Percentiles rank a stretch among this genome's conserved stretches.
phyloP scores from a whole-genome alignment of 2,329 filamentous ascomycete genomes.

The Ceratocystis alfenasii region DNA sequence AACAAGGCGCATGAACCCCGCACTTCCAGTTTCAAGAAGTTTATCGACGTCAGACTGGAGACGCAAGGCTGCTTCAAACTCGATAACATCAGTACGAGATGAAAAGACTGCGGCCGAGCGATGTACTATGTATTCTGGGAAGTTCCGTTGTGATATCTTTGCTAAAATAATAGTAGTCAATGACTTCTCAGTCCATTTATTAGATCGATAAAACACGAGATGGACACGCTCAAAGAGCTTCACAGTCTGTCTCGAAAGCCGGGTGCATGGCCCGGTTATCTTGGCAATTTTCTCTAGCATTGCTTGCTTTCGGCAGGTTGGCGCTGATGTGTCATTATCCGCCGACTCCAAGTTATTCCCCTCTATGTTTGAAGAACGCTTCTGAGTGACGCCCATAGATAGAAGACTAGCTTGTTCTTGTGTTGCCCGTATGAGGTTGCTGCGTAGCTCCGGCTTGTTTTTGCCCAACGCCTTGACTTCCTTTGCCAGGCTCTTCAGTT shows the following conservation, averaged over 20 bases:
- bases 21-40: constrained; percentile 67
- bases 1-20: constrained; percentile 55
- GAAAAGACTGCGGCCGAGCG: constrained; percentile 81
- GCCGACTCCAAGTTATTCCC: constrained; percentile 27
- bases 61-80: constrained; percentile 78
- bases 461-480: constrained; percentile 78
- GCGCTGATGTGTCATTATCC: not conserved
- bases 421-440: constrained; percentile 61
- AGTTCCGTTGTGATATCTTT: constrained; percentile 76
- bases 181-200: constrained; percentile 95
- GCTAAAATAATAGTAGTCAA: constrained; percentile 88
- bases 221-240: constrained; percentile 89
- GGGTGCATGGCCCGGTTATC: constrained; percentile 70
- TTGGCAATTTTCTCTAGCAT: constrained; percentile 62
- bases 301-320: not conserved
- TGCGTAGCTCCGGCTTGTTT: constrained; percentile 70
- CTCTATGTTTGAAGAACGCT: constrained; percentile 19
- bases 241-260: constrained; percentile 59
- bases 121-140: constrained; percentile 81
- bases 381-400: constrained; percentile 39
- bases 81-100: constrained; percentile 61
- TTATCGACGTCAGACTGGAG: constrained; percentile 72
- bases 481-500: constrained; percentile 72
- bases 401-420: constrained; percentile 64
- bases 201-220: constrained; percentile 89